phyloP scores from a whole-genome alignment of 176 grass and related monocot genomes.

The Zoysia japonica region DNA sequence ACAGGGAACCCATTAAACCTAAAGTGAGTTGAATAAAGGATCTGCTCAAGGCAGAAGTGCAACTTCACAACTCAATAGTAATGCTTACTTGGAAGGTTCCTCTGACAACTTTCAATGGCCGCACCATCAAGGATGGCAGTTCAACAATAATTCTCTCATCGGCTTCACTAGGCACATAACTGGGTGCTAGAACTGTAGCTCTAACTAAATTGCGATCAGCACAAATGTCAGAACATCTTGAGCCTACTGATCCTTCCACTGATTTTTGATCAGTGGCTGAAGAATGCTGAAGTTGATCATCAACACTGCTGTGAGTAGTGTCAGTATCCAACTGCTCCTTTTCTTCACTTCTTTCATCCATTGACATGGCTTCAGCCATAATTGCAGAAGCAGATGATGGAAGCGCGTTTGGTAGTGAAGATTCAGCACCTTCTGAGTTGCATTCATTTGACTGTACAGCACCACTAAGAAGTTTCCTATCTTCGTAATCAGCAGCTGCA shows the following conservation, averaged over 20 bases:
- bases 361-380: slow-evolving; percentile 76
- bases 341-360: slow-evolving; percentile 85
- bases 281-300: slow-evolving; percentile 62
- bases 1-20: slow-evolving; percentile 36
- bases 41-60: not conserved
- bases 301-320: slow-evolving; percentile 45
- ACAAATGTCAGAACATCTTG: slow-evolving; percentile 65
- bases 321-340: slow-evolving; percentile 72
- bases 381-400: slow-evolving; percentile 77
- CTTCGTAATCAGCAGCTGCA: slow-evolving; percentile 91
- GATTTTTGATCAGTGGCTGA: slow-evolving; percentile 57
- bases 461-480: slow-evolving; percentile 61
- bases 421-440: slow-evolving; percentile 42
- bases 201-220: slow-evolving; percentile 74
- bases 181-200: slow-evolving; percentile 67
- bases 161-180: slow-evolving; percentile 77
- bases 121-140: slow-evolving; percentile 88
- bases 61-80: slow-evolving; percentile 14
- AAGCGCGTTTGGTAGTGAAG: slow-evolving; percentile 57
- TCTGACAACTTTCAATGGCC: slow-evolving; percentile 86
- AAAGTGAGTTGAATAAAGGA: slow-evolving; percentile 20
- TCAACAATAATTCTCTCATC: slow-evolving; percentile 96
- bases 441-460: slow-evolving; percentile 47
- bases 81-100: slow-evolving; percentile 93
- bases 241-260: slow-evolving; percentile 61